Evolutionary conservation across 1,139 yeast species (phyloP).

Genomic region (Saccharomyces hybrid): DNA sequence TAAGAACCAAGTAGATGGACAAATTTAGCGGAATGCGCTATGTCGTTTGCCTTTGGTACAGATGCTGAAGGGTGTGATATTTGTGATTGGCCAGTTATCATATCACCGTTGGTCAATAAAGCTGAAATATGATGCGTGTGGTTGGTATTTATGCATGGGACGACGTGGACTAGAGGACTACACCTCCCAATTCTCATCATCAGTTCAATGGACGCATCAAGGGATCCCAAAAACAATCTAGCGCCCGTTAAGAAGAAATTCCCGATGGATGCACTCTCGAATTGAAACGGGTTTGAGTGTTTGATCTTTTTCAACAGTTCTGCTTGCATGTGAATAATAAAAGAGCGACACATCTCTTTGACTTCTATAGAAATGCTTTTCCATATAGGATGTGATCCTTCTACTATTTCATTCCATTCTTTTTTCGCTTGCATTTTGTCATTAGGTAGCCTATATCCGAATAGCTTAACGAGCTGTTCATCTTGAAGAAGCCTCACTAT

Average conservation of each 20-base stretch:
- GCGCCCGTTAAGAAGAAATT: constrained; percentile 80
- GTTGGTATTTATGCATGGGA: constrained; percentile 80
- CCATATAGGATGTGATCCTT: constrained; percentile 76
- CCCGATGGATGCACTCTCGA: constrained; percentile 77
- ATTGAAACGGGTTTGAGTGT: constrained; percentile 50
- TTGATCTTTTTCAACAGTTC: constrained; percentile 68
- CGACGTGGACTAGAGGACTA: constrained; percentile 46
- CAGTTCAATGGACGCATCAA: constrained; percentile 78
- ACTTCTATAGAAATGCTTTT: constrained; percentile 49
- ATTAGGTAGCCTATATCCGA: constrained; percentile 55
- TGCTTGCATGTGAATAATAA: constrained; percentile 69
- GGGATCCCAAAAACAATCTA: constrained; percentile 70
- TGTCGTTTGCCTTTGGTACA: constrained; percentile 5
- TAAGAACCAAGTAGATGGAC: not conserved
- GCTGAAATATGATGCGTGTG: constrained; percentile 87
- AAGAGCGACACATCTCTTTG: constrained; percentile 69
- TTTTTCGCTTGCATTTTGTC: constrained; percentile 47
- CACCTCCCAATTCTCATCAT: constrained; percentile 62
- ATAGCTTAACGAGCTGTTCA: constrained; percentile 38
- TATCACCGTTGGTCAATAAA: constrained; percentile 54
- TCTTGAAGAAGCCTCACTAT: constrained; percentile 58
- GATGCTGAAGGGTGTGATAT: constrained; percentile 68
- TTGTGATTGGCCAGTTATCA: constrained; percentile 90
- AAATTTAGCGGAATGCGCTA: not conserved
- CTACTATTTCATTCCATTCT: constrained; percentile 75